Percentiles rank a stretch among this genome's conserved stretches.
These are phyloP conservation scores for Gnomoniopsis smithogilvyi DNA, from an alignment of 2,329 filamentous ascomycete species.

Conservation along the genomic window DNA sequence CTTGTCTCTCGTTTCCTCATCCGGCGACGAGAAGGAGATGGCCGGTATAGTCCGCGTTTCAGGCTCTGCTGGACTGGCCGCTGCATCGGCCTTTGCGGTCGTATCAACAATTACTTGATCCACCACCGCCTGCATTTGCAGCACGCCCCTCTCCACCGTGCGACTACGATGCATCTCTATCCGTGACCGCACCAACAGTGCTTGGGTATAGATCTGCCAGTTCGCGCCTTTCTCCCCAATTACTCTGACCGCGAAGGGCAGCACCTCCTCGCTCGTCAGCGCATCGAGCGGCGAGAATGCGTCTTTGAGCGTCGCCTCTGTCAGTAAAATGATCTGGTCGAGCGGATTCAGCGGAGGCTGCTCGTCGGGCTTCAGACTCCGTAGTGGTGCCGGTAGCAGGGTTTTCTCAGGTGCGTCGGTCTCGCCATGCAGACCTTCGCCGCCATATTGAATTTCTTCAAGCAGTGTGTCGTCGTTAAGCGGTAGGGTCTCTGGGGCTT, in stretches of 20 bases:
- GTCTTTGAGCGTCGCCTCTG: conserved; percentile 85
- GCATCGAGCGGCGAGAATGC: conserved; percentile 79
- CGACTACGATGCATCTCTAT: conserved; percentile 86
- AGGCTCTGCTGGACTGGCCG: conserved; percentile 26
- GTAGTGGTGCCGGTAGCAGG: conserved; percentile 59
- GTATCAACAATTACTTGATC: conserved; percentile 94
- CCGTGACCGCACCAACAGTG: conserved; percentile 80
- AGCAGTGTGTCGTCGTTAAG: conserved; percentile 92
- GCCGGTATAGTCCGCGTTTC: conserved; percentile 22
- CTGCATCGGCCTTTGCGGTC: conserved; percentile 25
- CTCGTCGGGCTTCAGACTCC: conserved; percentile 66
- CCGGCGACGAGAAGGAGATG: conserved; percentile 18
- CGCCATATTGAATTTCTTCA: conserved; percentile 76
- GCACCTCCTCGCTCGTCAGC: conserved; percentile 86
- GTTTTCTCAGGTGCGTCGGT: conserved; percentile 10
- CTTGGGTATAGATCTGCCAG: conserved; percentile 97
- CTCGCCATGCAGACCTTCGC: conserved; percentile 36
- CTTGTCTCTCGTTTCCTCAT: conserved; percentile 22
- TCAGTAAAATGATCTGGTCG: conserved; percentile 87
- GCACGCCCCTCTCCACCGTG: conserved; percentile 82
- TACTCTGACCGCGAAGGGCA: conserved; percentile 87
- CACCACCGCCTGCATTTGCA: conserved; percentile 92
- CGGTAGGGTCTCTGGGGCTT: conserved; percentile 64
- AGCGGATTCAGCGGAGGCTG: conserved; percentile 80
- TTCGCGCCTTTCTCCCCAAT: conserved; percentile 87